Base-by-base conservation (phyloP, 495 filamentous ascomycete species). In the Hypomontagnella monticulosa region DNA sequence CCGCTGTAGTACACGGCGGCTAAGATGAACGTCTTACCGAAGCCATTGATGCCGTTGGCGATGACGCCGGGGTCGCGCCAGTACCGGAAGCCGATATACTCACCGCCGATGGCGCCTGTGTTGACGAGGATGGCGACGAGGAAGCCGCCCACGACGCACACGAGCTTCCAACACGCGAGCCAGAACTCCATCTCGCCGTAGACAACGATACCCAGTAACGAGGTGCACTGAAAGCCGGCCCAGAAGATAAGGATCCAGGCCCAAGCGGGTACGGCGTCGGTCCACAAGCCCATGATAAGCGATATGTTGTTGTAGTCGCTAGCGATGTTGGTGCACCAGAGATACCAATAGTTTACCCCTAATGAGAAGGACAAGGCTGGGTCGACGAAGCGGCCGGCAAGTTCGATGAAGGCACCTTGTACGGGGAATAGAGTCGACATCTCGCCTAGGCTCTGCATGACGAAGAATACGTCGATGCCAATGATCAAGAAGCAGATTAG, bases 1-100 rank as follows among this genome's bases (percentile, higher is more conserved):
- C 90, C 89, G 30, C 88, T 83, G 65, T 88, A 92, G 19, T 89
- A 88, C 57, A 92, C 90, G 1, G 85, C 87, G 1, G 89, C 88
- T 10, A 84, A 83, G 42, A 89, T 82, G 61, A 92, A 81, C 0
- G 84, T 84, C n/a, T 83, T 80, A 81, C 88, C 91, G 73, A 91
- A 84, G 1, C 81, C 89, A 38, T 68, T 75, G 11, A 85, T 74
- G 41, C 87, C 84, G 16, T 83, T 71, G 0, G 80, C 81, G 61
- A 90, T 88, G 3, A 86, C 83, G 6, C 89, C 89, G 0, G 89
- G 89, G 59, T 87, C 69, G 4, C 80, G 74, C 88, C 88, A 91
- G 71, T 87, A 87, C 15, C 79, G 79, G 75, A 88, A 88, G 3
- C 86, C 87, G 56, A 78, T 77, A 33, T 74, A 73, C 41, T 74